phyloP scores from a whole-genome alignment of 2,329 filamentous ascomycete genomes.

The Venturiaceae sp. region DNA sequence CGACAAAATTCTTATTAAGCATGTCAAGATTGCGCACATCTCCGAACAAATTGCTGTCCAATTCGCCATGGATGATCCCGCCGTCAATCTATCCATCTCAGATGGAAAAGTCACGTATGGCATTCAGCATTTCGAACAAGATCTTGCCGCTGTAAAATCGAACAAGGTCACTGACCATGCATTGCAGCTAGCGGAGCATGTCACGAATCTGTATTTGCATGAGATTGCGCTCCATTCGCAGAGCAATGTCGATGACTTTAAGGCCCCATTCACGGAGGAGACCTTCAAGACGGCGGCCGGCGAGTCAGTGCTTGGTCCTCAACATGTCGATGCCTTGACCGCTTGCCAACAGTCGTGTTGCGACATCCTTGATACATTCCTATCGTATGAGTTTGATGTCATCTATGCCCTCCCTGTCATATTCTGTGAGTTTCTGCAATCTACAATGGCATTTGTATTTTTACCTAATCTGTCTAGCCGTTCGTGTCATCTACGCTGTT shows the following conservation, averaged over 20 bases:
- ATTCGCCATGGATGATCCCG: conserved; percentile 47
- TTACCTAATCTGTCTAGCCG: conserved; percentile 22
- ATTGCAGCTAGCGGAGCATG: conserved; percentile 31
- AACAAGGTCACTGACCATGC: conserved; percentile 4
- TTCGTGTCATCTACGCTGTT: conserved; percentile 46
- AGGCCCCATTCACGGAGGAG: conserved; percentile 33
- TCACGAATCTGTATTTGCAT: conserved; percentile 38
- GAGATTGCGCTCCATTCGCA: conserved; percentile 39
- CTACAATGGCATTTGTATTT: no score
- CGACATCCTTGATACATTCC: conserved; percentile 37
- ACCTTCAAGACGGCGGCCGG: conserved; percentile 27
- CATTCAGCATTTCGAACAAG: conserved; percentile 44
- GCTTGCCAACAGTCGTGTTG: conserved; percentile 36
- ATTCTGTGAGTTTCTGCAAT: conserved; percentile 25
- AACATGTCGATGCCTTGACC: conserved; percentile 36
- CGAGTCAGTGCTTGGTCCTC: conserved; percentile 33
- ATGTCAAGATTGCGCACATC: conserved; percentile 48
- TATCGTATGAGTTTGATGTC: conserved; percentile 35
- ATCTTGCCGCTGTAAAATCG: conserved; percentile 24
- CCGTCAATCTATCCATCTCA: conserved; percentile 40
- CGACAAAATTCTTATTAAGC: conserved; percentile 46
- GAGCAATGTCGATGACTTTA: conserved; percentile 32
- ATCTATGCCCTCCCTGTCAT: conserved; percentile 34
- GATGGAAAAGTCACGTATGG: conserved; percentile 46
- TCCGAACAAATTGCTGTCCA: conserved; percentile 47